Percentiles rank a stretch among this genome's conserved stretches.
Evolutionary conservation across 2,329 filamentous ascomycete species (phyloP).

Genomic region (Pyrenophora teres): DNA sequence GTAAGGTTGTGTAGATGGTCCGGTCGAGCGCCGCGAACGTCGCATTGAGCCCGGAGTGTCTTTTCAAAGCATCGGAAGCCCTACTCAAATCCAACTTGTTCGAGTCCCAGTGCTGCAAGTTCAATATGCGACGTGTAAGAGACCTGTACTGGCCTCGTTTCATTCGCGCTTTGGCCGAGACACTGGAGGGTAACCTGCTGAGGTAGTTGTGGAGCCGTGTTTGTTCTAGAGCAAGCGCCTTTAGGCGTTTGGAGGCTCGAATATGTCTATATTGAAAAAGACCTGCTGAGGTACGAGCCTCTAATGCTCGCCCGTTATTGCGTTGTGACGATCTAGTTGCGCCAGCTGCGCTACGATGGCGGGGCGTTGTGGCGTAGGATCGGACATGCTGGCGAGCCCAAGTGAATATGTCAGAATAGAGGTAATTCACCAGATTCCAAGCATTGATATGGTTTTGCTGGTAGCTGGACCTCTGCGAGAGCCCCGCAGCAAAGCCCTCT

Average conservation of each 20-base stretch:
- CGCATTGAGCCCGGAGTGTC: conserved; percentile 8
- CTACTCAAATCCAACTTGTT: conserved; percentile 14
- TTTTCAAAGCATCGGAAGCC: neutral
- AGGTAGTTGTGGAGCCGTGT: conserved; percentile 16
- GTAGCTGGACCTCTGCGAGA: conserved; percentile 2
- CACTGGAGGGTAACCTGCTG: conserved; percentile 5
- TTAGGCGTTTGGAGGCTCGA: conserved; percentile 6
- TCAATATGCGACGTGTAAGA: conserved; percentile 32
- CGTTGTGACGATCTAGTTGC: neutral
- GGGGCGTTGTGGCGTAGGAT: conserved; percentile 11
- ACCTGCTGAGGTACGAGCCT: conserved; percentile 1
- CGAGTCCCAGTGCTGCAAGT: conserved; percentile 17
- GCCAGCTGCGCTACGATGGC: neutral
- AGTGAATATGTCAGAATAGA: conserved; percentile 34
- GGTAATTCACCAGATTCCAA: conserved; percentile 9
- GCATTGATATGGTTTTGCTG: neutral
- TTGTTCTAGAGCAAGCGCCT: conserved; percentile 10
- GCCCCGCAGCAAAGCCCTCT: conserved; percentile 1
- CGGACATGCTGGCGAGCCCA: conserved; percentile 22
- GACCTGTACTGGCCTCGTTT: conserved; percentile 38
- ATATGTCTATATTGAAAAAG: neutral
- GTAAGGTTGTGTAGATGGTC: conserved; percentile 21
- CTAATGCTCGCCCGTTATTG: neutral
- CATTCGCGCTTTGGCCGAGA: neutral
- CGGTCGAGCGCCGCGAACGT: conserved; percentile 38